phyloP scores from a whole-genome alignment of 1,139 yeast species.

The Ogataea hybrid region DNA sequence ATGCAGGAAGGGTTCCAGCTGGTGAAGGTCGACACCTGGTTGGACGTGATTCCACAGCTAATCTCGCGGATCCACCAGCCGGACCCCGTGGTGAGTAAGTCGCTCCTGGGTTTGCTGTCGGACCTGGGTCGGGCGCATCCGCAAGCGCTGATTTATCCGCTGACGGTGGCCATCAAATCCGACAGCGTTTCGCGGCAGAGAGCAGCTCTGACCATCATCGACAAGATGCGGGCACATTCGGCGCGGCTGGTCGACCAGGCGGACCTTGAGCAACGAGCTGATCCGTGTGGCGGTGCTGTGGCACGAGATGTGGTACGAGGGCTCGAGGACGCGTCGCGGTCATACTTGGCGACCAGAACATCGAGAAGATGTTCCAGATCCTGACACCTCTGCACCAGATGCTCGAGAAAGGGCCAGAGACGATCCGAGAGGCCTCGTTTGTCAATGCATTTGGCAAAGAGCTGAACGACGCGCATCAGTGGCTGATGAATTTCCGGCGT shows the following conservation, averaged over 20 bases:
- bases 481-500: slow-evolving; percentile 83
- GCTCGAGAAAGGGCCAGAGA: slow-evolving; percentile 85
- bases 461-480: slow-evolving; percentile 86
- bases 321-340: slow-evolving; percentile 91
- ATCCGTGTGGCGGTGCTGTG: slow-evolving; percentile 94
- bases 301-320: slow-evolving; percentile 99
- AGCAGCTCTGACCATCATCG: slow-evolving; percentile 90
- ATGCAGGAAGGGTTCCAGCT: slow-evolving; percentile 88
- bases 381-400: slow-evolving; percentile 85
- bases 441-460: slow-evolving; percentile 94
- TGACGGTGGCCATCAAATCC: slow-evolving; percentile 94
- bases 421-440: slow-evolving; percentile 90
- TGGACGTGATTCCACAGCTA: slow-evolving; percentile 92
- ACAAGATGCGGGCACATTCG: slow-evolving; percentile 88
- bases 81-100: slow-evolving; percentile 75
- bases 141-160: slow-evolving; percentile 92
- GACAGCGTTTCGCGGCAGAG: slow-evolving; percentile 85
- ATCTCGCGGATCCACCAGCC: slow-evolving; percentile 97
- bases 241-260: slow-evolving; percentile 87
- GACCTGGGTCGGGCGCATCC: slow-evolving; percentile 96
- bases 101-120: slow-evolving; percentile 76
- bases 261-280: slow-evolving; percentile 86
- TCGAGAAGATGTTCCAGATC: slow-evolving; percentile 91
- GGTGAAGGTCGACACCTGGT: slow-evolving; percentile 91
- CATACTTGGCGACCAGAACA: slow-evolving; percentile 91